Evolutionary conservation across 208 protist genomes (phyloP), one percentile per base, ranked within the genome.

Genomic region (Trypanosoma mega): DNA sequence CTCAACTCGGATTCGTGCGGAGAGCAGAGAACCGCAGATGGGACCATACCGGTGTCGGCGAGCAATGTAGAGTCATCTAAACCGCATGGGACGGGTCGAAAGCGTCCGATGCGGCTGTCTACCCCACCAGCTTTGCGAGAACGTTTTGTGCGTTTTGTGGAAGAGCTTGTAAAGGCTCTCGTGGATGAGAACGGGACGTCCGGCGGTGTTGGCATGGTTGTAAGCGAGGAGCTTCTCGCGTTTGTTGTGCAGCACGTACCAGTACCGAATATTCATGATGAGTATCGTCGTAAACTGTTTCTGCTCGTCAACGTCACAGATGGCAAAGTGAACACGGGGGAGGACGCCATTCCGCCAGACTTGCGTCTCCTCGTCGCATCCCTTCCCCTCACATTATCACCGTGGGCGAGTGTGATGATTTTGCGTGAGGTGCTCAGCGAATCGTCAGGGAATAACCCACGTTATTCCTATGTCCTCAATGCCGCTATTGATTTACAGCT

Each of bases 281-380:
- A 91, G 59, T 96, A 96, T 72, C 80, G 89, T 3, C 80, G 89
- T 29, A 96, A 96, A 71, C 78, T 96, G 21, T 96, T 89, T 72
- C 71, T 96, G 39, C 72, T 96, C 34, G 86, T 96, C 36, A 96
- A 96, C 52, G 84, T 96, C 20, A 72, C 83, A 9, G 80, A 87
- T 47, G 64, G 81, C 54, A 63, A 73, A 33, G 57, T 78, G 36
- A 50, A 73, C 43, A 76, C 69, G 2, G 60, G 62, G 12, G 63
- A 60, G 1, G 82, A 90, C 39, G 85, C 85, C 20, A 90, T 93
- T 48, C 89, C 89, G n/a, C 80, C 74, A 0, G 85, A 92, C 47
- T 72, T 96, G 59, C 85, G 85, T 53, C 79, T 90, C 20, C 80
- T 96, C 27, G 84, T 93, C n/a, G 87, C 73, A 53, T 90, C 89